Conservation (phyloP, 2,329 filamentous ascomycete species). For the Aureobasidium mangrovei region DNA sequence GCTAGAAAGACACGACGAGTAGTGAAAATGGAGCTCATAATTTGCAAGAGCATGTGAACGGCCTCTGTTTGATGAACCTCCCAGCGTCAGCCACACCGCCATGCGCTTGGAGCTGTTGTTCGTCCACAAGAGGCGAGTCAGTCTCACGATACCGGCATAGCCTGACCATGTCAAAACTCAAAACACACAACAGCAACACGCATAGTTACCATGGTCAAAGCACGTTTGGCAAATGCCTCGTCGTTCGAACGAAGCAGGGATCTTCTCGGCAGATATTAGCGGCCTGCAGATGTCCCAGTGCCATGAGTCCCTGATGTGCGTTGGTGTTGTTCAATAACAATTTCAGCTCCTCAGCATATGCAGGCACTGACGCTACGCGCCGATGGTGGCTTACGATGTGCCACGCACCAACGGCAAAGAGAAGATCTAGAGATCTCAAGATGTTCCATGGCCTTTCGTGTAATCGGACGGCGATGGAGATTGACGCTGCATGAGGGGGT, state of each 20-base stretch:
- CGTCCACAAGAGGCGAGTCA: neutral
- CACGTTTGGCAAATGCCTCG: neutral
- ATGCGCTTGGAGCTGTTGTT: neutral
- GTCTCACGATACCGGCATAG: neutral
- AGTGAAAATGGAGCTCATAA: neutral
- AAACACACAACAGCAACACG: too few relatives aligned
- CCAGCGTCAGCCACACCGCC: neutral
- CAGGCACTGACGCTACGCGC: constrained; percentile 5
- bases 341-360: neutral
- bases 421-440: constrained; percentile 1
- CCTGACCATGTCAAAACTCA: neutral
- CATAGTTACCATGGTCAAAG: neutral
- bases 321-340: neutral
- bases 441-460: constrained; percentile 4
- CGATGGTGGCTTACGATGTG: constrained; percentile 10
- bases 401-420: constrained; percentile 7
- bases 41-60: neutral
- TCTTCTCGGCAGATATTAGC: too few relatives aligned
- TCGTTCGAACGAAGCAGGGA: neutral
- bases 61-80: neutral
- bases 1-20: neutral
- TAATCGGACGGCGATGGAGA: neutral
- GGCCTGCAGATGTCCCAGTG: neutral
- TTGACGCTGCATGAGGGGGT: constrained; percentile 3
- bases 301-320: neutral